A percentile compares a stretch with the other conserved stretches of the same genome.
Evolutionary conservation across 192 early-diverging fungal genomes (phyloP).

Genomic region (Linnemannia hyalina): DNA sequence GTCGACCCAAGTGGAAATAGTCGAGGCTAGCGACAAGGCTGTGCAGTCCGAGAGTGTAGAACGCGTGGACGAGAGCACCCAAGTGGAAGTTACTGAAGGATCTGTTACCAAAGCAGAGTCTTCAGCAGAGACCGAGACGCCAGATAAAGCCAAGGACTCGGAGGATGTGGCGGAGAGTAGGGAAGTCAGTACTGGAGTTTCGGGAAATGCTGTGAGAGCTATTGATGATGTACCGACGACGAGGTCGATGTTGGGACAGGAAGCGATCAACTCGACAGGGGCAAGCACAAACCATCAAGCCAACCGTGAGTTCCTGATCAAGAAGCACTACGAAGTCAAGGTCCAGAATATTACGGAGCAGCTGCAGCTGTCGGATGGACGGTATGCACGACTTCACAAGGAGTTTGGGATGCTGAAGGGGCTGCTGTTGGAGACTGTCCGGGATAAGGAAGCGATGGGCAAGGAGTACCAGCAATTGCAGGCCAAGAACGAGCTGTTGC

Average conservation of each 20-base stretch:
- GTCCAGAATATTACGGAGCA: conserved; percentile 57
- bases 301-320: conserved; percentile 56
- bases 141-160: background rate
- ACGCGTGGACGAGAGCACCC: conserved; percentile 36
- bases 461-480: conserved; percentile 31
- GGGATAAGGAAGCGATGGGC: conserved; percentile 23
- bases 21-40: conserved; percentile 37
- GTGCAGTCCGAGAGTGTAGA: conserved; percentile 32
- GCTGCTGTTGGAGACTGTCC: conserved; percentile 28
- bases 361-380: conserved; percentile 59
- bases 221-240: background rate
- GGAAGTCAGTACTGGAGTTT: background rate
- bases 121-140: background rate
- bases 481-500: conserved; percentile 32
- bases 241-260: background rate
- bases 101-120: background rate
- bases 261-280: background rate
- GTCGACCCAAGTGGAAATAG: conserved; percentile 32
- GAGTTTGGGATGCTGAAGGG: conserved; percentile 55
- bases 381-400: conserved; percentile 49
- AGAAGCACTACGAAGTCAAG: conserved; percentile 61
- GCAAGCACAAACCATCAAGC: conserved; percentile 10
- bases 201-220: background rate
- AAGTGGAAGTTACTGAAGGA: conserved; percentile 15
- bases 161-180: background rate